phyloP scores from a whole-genome alignment of 768 basidiomycete genomes.

The Daedalea quercina region DNA sequence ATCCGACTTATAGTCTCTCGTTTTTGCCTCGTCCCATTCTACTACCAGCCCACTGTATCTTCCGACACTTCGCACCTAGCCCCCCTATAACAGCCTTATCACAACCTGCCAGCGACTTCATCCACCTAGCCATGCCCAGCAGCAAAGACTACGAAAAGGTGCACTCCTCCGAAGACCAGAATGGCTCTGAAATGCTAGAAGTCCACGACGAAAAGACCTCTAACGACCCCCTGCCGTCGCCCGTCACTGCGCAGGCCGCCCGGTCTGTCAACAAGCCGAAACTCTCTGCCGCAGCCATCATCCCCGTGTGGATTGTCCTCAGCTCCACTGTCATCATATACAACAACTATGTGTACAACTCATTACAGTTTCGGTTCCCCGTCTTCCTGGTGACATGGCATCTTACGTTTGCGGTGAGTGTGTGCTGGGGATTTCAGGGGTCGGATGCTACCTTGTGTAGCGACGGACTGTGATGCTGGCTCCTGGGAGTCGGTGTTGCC shows the following conservation, averaged over 20 bases:
- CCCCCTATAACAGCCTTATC: background rate
- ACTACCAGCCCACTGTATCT: background rate
- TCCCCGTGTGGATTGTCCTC: conserved; percentile 90
- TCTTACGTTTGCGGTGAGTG: conserved; percentile 52
- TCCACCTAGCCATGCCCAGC: background rate
- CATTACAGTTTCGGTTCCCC: conserved; percentile 78
- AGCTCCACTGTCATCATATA: conserved; percentile 91
- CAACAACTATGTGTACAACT: conserved; percentile 88
- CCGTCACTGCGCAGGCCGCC: conserved; percentile 37
- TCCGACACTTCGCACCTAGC: background rate
- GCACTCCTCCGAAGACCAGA: background rate
- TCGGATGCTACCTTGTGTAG: background rate
- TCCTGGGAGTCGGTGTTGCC: too few relatives aligned
- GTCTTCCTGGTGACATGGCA: conserved; percentile 93
- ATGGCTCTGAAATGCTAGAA: conserved; percentile 15
- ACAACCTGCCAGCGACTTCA: background rate
- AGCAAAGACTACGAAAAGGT: conserved; percentile 7
- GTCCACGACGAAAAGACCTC: conserved; percentile 19
- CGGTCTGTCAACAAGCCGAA: conserved; percentile 34
- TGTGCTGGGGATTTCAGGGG: background rate
- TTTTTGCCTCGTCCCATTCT: background rate
- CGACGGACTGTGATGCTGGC: too few relatives aligned
- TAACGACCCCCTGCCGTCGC: conserved; percentile 43
- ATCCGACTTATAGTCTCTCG: background rate
- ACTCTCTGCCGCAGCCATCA: conserved; percentile 62